Base-by-base conservation (phyloP, 148 eudicot genomes). In the Chenopodium berlandieri region DNA sequence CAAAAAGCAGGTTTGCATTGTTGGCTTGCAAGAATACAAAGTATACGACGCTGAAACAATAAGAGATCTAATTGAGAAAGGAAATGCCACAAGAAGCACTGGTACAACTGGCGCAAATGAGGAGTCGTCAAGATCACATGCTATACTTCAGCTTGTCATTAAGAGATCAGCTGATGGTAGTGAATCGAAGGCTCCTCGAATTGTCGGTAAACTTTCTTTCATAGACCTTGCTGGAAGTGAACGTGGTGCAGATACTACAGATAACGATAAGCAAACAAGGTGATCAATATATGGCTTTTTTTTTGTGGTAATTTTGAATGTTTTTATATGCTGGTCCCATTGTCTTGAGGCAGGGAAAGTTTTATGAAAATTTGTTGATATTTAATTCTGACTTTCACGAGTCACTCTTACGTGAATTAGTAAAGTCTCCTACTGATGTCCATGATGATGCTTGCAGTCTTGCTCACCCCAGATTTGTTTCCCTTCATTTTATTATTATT, bases 221-320 rank as follows among this genome's bases (percentile, higher is more conserved):
- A 93, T 93, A 81, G 97, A 93, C 84, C 97, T 93, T 87, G 94
- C 97, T 58, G 97, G 94, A 83, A 93, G 97, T 85, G 97, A 93
- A 84, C 94, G 97, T 54, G 97, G 97, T 78, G 97, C 97, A 78
- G 97, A 93, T 88, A 93, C 97, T 71, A 91, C 93, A 67, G 97
- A 93, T 79, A 93, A 91, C 86, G 97, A 93, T 83, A 91, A 90
- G 75, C 97, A 91, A 81, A 93, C 97, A 40, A 91, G 97, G 97
- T 89, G 74, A 9, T 50, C n/a, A 85, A 17, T 62, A 30, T 16
- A 69, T 66, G 30, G 34, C 31, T 12, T 67, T 25, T 56, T 19
- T 63, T 34, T 79, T 72, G 62, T 65, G 30, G 30, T 27, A 27
- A 30, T n/a, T 63, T 44, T 64, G 27, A 2, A 14, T 56, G 17